phyloP scores from a whole-genome alignment of 176 grass and related monocot species.

The Carex pumila region DNA sequence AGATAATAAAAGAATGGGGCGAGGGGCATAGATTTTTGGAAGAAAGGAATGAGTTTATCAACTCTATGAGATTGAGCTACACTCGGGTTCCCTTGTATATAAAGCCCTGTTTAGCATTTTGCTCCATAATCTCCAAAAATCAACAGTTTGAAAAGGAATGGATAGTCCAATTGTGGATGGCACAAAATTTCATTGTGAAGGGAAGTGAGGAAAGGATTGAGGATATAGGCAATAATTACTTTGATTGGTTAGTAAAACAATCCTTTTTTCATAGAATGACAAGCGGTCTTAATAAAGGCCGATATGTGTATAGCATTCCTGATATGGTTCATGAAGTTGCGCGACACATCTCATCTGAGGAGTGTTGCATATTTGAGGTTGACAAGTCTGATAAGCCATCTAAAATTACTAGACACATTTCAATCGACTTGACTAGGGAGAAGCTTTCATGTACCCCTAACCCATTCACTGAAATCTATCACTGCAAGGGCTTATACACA shows the following conservation, averaged over 20 bases:
- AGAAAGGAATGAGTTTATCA: not conserved
- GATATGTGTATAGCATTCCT: constrained; percentile 14
- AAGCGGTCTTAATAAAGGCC: not conserved
- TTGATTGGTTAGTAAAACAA: constrained; percentile 7
- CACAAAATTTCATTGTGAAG: constrained; percentile 30
- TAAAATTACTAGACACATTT: constrained; percentile 21
- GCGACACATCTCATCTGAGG: not conserved
- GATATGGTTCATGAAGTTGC: constrained; percentile 10
- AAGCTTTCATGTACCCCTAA: not conserved
- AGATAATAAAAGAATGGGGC: not conserved
- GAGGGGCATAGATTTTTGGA: not conserved
- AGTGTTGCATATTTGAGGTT: constrained; percentile 21
- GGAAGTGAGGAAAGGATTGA: not conserved
- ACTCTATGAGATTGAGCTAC: constrained; percentile 25
- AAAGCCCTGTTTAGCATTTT: constrained; percentile 45
- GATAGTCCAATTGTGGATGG: constrained; percentile 45
- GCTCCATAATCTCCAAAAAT: constrained; percentile 27
- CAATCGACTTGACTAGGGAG: not conserved
- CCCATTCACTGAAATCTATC: not conserved
- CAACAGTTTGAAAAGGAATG: constrained; percentile 28
- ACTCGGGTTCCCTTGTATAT: constrained; percentile 17
- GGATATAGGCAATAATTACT: constrained; percentile 19
- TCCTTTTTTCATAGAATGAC: constrained; percentile 19
- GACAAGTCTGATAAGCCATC: not conserved
- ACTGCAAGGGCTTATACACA: constrained; percentile 11